phyloP scores from a whole-genome alignment of 225 moss, liverwort and hornwort genomes.

The Straminergon stramineum region DNA sequence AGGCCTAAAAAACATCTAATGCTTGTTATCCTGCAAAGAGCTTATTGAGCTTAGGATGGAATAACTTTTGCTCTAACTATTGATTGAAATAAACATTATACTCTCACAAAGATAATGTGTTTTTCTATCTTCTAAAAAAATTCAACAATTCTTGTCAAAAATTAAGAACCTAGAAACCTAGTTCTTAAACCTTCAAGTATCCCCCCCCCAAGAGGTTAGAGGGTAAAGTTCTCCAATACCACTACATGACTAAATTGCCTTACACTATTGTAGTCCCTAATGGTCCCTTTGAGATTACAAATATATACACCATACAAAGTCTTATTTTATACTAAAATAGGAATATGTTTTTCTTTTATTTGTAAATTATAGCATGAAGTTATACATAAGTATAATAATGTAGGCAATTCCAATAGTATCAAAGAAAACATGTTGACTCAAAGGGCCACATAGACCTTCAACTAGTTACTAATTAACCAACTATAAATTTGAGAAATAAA shows the following conservation, averaged over 20 bases:
- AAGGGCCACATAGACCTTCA: neutral
- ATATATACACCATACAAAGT: neutral
- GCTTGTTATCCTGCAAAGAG: too few species aligned
- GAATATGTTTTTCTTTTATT: neutral
- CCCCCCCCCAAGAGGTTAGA: fast-evolving
- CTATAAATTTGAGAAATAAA: neutral
- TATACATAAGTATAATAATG: neutral
- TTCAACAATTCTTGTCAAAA: neutral
- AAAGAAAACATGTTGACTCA: fast-evolving
- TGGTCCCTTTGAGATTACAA: neutral
- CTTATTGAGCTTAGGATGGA: too few species aligned
- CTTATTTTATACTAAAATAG: neutral
- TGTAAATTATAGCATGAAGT: neutral
- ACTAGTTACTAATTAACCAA: neutral
- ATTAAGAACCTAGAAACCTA: neutral
- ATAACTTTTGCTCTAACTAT: fast-evolving
- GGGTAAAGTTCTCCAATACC: too few species aligned
- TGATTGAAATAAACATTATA: neutral
- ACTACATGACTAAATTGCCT: neutral
- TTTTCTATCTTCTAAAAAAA: neutral
- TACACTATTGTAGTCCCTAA: neutral
- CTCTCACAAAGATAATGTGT: neutral
- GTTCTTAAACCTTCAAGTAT: neutral
- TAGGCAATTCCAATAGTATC: neutral
- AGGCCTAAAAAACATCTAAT: too few species aligned